Conservation (phyloP, 345 rosid species). For the Eucalyptus regnans region DNA sequence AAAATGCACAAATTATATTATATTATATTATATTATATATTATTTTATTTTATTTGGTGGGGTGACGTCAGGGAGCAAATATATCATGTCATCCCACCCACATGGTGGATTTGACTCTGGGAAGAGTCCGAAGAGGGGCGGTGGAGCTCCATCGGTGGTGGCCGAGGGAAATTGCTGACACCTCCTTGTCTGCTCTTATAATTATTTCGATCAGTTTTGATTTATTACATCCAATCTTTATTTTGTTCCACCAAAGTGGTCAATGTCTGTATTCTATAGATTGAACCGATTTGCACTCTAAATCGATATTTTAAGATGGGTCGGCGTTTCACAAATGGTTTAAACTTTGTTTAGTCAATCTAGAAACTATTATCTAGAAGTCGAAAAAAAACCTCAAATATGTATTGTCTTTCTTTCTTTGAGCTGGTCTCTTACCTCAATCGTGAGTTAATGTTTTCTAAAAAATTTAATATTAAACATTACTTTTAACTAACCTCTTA, state of each 20-base stretch:
- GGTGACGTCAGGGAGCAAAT: constrained; percentile 1
- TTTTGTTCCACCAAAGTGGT: neutral
- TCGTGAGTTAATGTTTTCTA: neutral
- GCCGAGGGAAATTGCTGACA: neutral
- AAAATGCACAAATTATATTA: neutral
- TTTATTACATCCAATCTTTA: neutral
- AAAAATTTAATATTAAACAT: neutral
- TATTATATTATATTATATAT: neutral
- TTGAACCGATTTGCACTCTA: neutral
- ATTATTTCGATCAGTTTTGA: neutral
- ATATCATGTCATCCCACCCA: neutral
- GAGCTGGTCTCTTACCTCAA: neutral
- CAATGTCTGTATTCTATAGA: neutral
- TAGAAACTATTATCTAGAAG: neutral
- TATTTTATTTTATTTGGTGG: neutral
- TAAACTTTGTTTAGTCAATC: neutral
- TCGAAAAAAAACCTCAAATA: neutral
- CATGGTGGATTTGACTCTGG: neutral
- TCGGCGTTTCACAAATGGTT: neutral
- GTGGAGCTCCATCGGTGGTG: neutral
- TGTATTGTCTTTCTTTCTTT: neutral
- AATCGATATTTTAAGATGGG: neutral
- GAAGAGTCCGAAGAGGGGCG: neutral
- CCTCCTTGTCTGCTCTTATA: neutral
- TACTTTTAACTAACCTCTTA: neutral